Conservation (phyloP, 345 rosid species). For the Raphanus raphanistrum region DNA sequence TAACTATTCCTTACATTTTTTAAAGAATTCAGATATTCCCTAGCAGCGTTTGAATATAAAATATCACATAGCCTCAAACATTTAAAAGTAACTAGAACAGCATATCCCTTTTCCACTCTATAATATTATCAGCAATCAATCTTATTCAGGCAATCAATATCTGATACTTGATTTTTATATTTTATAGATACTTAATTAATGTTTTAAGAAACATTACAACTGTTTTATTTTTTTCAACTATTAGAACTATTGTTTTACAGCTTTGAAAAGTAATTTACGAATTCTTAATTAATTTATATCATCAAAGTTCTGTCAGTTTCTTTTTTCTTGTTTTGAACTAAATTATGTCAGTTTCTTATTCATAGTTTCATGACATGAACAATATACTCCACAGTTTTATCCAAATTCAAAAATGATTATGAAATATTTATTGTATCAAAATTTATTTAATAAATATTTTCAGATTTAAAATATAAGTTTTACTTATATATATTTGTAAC, state of each 20-base stretch:
- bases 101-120: constrained; percentile 20
- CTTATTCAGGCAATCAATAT: constrained; percentile 32
- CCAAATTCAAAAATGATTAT: neutral
- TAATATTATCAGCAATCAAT: constrained; percentile 19
- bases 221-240: neutral
- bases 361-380: neutral
- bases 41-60: neutral
- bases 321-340: neutral
- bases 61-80: neutral
- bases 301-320: neutral
- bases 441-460: neutral
- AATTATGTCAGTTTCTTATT: neutral
- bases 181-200: neutral
- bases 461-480: neutral
- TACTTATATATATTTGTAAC: neutral
- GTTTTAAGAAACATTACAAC: neutral
- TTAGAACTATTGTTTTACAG: neutral
- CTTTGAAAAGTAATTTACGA: neutral
- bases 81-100: constrained; percentile 19
- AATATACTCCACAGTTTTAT: neutral
- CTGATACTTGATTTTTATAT: neutral
- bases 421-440: neutral
- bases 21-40: neutral
- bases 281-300: neutral
- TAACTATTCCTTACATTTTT: neutral